phyloP scores from a whole-genome alignment of 139 green algal genomes.

The Closterium sp. region DNA sequence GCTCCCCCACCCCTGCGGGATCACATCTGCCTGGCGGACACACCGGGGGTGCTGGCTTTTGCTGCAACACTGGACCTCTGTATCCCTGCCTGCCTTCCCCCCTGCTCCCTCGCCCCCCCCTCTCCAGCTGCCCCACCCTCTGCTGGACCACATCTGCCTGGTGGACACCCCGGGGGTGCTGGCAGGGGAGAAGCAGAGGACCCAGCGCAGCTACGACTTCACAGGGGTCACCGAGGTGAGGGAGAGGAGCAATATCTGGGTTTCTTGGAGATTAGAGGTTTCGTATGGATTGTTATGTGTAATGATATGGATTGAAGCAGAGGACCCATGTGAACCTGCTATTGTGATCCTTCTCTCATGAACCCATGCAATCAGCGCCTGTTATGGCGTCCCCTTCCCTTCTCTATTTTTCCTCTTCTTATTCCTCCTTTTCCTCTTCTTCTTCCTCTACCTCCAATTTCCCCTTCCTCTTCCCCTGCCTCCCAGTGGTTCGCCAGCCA shows the following conservation, averaged over 20 bases:
- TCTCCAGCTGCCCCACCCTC: constrained; percentile 49
- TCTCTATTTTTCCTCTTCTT: no score
- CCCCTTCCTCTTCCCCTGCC: no score
- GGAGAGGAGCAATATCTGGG: background rate
- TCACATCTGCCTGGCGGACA: constrained; percentile 89
- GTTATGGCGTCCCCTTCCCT: no score
- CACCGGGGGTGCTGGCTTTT: constrained; percentile 71
- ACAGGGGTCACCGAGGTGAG: constrained; percentile 49
- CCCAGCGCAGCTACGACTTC: constrained; percentile 94
- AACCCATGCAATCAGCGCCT: no score
- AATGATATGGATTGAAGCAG: no score
- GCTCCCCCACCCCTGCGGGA: constrained; percentile 73
- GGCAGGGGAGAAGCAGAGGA: constrained; percentile 91
- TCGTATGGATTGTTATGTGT: no score
- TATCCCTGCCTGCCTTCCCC: no score
- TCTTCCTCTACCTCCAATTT: no score
- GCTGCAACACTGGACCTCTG: no score
- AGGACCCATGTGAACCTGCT: no score
- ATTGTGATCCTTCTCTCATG: no score
- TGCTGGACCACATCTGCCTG: constrained; percentile 90
- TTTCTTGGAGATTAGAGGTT: background rate
- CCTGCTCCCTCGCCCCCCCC: background rate
- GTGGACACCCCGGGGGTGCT: constrained; percentile 94
- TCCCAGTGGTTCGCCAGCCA: constrained; percentile 78
- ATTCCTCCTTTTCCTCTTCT: no score